These are phyloP conservation scores for Gloeostereum incarnatum DNA, from an alignment of 768 basidiomycete species.

Conservation along the genomic window DNA sequence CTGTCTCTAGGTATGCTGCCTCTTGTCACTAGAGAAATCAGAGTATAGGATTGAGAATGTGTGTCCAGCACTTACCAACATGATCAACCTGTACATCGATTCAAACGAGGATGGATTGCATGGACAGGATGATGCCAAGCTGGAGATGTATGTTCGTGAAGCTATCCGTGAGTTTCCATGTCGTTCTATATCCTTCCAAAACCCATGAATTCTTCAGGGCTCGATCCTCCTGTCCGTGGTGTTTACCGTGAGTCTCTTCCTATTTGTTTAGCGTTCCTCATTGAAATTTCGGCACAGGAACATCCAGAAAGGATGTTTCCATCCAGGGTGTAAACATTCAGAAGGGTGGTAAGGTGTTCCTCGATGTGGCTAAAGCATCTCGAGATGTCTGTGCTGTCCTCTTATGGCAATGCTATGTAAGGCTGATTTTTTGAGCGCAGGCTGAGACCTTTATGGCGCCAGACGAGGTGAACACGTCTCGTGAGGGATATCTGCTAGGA, in stretches of 20 bases:
- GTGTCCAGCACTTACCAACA: conserved; percentile 48
- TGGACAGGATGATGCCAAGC: conserved; percentile 21
- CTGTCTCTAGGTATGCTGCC: conserved; percentile 48
- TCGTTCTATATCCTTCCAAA: neutral
- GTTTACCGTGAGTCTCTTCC: conserved; percentile 40
- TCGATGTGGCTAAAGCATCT: conserved; percentile 51
- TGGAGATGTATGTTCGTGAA: conserved; percentile 57
- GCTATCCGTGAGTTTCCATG: conserved; percentile 49
- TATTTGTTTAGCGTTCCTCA: neutral
- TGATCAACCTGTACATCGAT: conserved; percentile 56
- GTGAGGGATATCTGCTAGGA: neutral
- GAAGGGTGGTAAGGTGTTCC: conserved; percentile 45
- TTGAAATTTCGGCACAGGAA: conserved; percentile 21
- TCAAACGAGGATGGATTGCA: conserved; percentile 29
- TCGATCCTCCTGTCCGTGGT: conserved; percentile 67
- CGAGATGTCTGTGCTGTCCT: conserved; percentile 36
- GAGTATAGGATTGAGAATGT: conserved; percentile 4
- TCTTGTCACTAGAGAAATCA: neutral
- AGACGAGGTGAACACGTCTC: neutral
- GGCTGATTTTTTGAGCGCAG: neutral
- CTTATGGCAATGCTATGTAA: neutral
- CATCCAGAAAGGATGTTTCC: conserved; percentile 34
- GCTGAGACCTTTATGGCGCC: conserved; percentile 5
- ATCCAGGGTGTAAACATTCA: conserved; percentile 32
- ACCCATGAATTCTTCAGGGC: conserved; percentile 30